phyloP scores from a whole-genome alignment of 1,284 basidiomycete species.

The Takashimella koratensis region DNA sequence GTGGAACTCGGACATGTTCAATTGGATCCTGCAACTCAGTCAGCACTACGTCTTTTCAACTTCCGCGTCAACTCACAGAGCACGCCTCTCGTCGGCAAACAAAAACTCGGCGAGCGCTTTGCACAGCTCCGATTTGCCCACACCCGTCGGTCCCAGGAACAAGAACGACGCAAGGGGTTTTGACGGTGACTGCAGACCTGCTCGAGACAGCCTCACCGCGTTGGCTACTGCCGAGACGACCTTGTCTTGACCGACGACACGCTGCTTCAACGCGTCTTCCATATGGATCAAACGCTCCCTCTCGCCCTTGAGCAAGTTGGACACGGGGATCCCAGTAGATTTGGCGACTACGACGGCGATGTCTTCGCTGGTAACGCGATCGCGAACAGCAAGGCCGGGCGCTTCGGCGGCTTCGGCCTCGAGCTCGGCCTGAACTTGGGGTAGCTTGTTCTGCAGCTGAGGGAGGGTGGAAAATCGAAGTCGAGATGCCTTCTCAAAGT shows the following conservation, averaged over 20 bases:
- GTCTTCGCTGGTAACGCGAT: constrained; percentile 81
- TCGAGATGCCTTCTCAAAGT: constrained; percentile 75
- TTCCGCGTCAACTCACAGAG: too few species aligned
- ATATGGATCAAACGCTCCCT: constrained; percentile 87
- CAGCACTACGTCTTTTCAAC: not conserved
- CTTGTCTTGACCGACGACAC: constrained; percentile 85
- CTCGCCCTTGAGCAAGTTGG: constrained; percentile 83
- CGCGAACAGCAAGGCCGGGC: constrained; percentile 65
- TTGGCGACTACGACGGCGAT: constrained; percentile 85
- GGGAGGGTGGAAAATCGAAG: constrained; percentile 83
- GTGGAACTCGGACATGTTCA: constrained; percentile 91
- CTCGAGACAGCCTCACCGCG: constrained; percentile 83
- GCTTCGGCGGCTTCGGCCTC: constrained; percentile 52
- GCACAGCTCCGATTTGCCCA: constrained; percentile 75
- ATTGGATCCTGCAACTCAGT: constrained; percentile 64
- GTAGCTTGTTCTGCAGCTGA: constrained; percentile 69
- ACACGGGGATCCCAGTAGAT: constrained; percentile 86
- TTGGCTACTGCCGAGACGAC: constrained; percentile 76
- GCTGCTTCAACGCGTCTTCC: constrained; percentile 69
- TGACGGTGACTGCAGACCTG: constrained; percentile 80
- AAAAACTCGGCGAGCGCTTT: constrained; percentile 82
- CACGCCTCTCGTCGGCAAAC: constrained; percentile 80
- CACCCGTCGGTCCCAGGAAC: constrained; percentile 77
- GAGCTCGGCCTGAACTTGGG: constrained; percentile 58
- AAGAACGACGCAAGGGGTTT: constrained; percentile 88